phyloP scores from a whole-genome alignment of 805 yeast species.

The Nakazawaea ishiwadae region DNA sequence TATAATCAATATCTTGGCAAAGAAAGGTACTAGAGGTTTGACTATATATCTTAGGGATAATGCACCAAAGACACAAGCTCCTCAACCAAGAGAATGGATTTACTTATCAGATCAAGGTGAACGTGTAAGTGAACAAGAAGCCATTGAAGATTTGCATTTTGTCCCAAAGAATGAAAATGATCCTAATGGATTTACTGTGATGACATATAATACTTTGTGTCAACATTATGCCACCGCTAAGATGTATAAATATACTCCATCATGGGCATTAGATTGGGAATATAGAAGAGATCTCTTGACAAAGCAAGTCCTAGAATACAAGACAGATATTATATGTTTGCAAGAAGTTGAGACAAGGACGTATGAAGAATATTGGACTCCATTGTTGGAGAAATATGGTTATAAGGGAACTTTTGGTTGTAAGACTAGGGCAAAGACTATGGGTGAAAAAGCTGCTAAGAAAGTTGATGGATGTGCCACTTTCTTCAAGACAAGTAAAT shows the following conservation, averaged over 20 bases:
- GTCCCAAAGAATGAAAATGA: slow-evolving; percentile 17
- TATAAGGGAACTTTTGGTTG: slow-evolving; percentile 80
- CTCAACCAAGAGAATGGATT: slow-evolving; percentile 80
- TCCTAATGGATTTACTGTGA: slow-evolving; percentile 57
- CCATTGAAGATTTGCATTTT: slow-evolving; percentile 20
- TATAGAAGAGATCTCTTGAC: slow-evolving; percentile 75
- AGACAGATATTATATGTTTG: slow-evolving; percentile 79
- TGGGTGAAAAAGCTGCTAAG: slow-evolving; percentile 73
- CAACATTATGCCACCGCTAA: slow-evolving; percentile 93
- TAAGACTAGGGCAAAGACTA: slow-evolving; percentile 89
- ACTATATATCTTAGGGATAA: slow-evolving; percentile 78
- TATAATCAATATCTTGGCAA: slow-evolving; percentile 62
- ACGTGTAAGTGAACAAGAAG: slow-evolving; percentile 30
- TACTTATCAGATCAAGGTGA: slow-evolving; percentile 76
- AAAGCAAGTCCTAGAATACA: slow-evolving; percentile 60
- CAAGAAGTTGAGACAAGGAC: slow-evolving; percentile 94
- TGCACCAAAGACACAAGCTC: slow-evolving; percentile 61
- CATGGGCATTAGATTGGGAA: slow-evolving; percentile 96
- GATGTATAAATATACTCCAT: slow-evolving; percentile 90
- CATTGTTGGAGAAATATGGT: slow-evolving; percentile 65
- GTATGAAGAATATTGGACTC: slow-evolving; percentile 82
- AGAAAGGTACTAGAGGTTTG: slow-evolving; percentile 80
- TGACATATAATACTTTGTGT: slow-evolving; percentile 89
- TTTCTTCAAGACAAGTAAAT: slow-evolving; percentile 67
- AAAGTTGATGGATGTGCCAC: slow-evolving; percentile 99